Evolutionary conservation across 768 basidiomycete genomes (phyloP).

Genomic region (Cystobasidium tubakii): DNA sequence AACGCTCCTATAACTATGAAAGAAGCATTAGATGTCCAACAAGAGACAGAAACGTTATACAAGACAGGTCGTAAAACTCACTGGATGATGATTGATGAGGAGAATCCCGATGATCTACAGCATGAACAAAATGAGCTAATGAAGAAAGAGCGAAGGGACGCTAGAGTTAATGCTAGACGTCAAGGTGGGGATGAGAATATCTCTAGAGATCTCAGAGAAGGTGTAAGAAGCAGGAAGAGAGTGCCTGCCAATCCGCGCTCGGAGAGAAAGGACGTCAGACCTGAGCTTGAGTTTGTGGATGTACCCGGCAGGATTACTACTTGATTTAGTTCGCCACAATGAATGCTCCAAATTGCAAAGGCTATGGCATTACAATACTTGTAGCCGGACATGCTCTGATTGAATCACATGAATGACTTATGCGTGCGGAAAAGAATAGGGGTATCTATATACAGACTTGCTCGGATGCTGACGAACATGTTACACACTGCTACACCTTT

Average conservation of each 20-base stretch:
- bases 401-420: too few relatives aligned
- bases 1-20: not conserved
- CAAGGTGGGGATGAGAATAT: slow-evolving; percentile 1
- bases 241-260: slow-evolving; percentile 2
- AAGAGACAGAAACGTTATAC: slow-evolving; percentile 3
- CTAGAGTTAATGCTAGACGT: not conserved
- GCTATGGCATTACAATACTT: too few relatives aligned
- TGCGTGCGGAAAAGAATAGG: too few relatives aligned
- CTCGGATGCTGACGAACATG: not conserved
- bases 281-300: slow-evolving; percentile 25
- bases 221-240: slow-evolving; percentile 16
- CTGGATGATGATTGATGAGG: slow-evolving; percentile 33
- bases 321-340: not conserved
- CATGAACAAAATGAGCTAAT: not conserved
- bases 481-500: not conserved
- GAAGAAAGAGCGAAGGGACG: not conserved
- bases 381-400: too few relatives aligned
- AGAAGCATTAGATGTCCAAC: not conserved
- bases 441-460: not conserved
- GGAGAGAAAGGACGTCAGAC: slow-evolving; percentile 1
- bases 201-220: slow-evolving; percentile 1
- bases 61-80: not conserved
- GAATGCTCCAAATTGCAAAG: too few relatives aligned
- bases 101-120: slow-evolving; percentile 5
- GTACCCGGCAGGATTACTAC: slow-evolving; percentile 3